Evolutionary conservation across 495 filamentous ascomycete species (phyloP).

Genomic region (Penicillium antarcticum): DNA sequence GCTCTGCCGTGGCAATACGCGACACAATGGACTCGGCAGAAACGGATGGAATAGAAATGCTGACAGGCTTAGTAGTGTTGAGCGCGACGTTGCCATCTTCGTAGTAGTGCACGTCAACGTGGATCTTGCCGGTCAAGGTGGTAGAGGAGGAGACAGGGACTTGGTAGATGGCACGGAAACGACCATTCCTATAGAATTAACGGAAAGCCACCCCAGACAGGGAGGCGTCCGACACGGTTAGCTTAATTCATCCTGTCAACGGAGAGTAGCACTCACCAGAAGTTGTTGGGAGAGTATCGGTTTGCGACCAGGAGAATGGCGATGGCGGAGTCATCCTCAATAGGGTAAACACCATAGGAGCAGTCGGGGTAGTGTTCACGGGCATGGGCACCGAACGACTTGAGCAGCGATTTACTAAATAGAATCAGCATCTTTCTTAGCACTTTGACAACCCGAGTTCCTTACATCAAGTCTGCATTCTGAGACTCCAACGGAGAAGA

Average conservation of each 20-base stretch:
- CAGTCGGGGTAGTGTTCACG: slow-evolving; percentile 85
- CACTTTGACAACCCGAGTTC: neutral
- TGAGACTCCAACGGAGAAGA: slow-evolving; percentile 76
- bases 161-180: slow-evolving; percentile 84
- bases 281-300: slow-evolving; percentile 97
- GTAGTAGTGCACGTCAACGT: slow-evolving; percentile 90
- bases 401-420: slow-evolving; percentile 64
- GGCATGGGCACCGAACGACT: slow-evolving; percentile 71
- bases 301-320: slow-evolving; percentile 85
- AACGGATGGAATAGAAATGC: slow-evolving; percentile 52
- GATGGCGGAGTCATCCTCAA: slow-evolving; percentile 68
- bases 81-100: slow-evolving; percentile 98
- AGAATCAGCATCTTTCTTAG: slow-evolving; percentile 4
- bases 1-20: slow-evolving; percentile 75
- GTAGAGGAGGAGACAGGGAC: slow-evolving; percentile 60
- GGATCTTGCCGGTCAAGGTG: slow-evolving; percentile 43
- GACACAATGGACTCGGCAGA: slow-evolving; percentile 66
- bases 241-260: neutral
- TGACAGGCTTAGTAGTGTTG: slow-evolving; percentile 74
- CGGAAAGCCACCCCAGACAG: neutral
- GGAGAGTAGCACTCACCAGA: slow-evolving; percentile 60
- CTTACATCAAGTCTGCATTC: slow-evolving; percentile 77
- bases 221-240: slow-evolving; percentile 5
- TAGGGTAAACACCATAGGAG: slow-evolving; percentile 74
- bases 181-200: slow-evolving; percentile 69